phyloP scores from a whole-genome alignment of 345 rosid species.

The Brassica incana region DNA sequence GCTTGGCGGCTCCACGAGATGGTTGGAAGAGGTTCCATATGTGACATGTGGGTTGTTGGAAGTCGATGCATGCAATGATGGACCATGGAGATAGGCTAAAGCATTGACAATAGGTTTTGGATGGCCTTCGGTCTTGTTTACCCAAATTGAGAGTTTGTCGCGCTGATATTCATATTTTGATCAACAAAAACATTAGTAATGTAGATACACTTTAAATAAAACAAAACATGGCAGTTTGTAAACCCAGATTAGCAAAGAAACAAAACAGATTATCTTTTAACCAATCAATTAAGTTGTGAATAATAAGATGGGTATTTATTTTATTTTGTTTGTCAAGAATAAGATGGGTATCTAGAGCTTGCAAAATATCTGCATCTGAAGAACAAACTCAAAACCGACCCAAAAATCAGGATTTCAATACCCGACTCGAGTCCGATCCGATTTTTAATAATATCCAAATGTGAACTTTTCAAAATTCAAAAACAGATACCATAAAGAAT shows the following conservation, averaged over 20 bases:
- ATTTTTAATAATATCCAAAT: neutral
- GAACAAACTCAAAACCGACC: neutral
- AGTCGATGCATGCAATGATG: neutral
- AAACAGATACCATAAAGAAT: neutral
- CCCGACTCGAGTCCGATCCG: neutral
- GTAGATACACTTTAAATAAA: neutral
- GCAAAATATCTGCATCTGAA: neutral
- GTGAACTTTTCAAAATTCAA: too few relatives aligned
- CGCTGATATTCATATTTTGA: constrained; percentile 1
- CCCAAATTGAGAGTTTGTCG: neutral
- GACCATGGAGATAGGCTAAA: neutral
- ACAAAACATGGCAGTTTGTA: neutral
- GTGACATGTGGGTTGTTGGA: neutral
- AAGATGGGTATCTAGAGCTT: neutral
- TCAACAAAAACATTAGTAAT: neutral
- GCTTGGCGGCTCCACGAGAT: neutral
- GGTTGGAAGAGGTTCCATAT: constrained; percentile 3
- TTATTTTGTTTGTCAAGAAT: too few relatives aligned
- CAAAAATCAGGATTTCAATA: neutral
- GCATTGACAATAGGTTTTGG: neutral
- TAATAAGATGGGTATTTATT: neutral
- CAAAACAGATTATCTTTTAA: neutral
- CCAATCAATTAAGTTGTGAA: neutral
- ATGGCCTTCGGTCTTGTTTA: neutral
- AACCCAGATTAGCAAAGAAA: neutral